Conservation (phyloP, 2,329 filamentous ascomycete species). For the Aspergillus viridinutans region DNA sequence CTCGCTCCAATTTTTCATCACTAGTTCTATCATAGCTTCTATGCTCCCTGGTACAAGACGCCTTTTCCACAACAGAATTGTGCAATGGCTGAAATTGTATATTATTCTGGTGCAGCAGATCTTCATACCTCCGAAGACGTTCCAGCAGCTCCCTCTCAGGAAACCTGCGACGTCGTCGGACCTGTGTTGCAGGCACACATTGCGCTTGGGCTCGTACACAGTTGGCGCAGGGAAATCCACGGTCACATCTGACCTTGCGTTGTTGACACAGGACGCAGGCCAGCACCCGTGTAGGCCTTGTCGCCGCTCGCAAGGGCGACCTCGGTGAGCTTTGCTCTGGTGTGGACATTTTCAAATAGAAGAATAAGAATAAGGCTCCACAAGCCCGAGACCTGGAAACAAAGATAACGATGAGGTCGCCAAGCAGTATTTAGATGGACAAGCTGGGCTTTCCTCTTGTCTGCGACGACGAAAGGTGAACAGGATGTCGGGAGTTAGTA, state of each 20-base stretch:
- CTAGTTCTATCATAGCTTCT: neutral
- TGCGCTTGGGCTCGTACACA: slow-evolving; percentile 61
- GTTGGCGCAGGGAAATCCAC: slow-evolving; percentile 66
- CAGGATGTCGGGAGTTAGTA: too few species aligned
- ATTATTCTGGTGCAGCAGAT: slow-evolving; percentile 60
- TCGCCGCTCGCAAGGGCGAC: neutral
- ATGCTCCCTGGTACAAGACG: slow-evolving; percentile 9
- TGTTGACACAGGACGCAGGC: slow-evolving; percentile 70
- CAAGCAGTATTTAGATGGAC: neutral
- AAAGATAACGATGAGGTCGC: neutral
- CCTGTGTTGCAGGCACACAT: slow-evolving; percentile 49
- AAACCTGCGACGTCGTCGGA: slow-evolving; percentile 57
- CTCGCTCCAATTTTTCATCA: neutral
- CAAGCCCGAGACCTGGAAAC: neutral
- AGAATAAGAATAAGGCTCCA: neutral
- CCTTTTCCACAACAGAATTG: slow-evolving; percentile 20
- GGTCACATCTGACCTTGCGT: slow-evolving; percentile 71
- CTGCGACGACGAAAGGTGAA: neutral
- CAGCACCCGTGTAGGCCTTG: slow-evolving; percentile 11
- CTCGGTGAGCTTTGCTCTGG: neutral
- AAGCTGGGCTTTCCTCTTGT: neutral
- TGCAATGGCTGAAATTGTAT: slow-evolving; percentile 66
- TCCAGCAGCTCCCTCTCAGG: slow-evolving; percentile 68
- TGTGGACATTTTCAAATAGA: neutral
- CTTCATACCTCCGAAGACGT: slow-evolving; percentile 65